Base-by-base conservation (phyloP, 192 early-diverging fungal species). In the Gigaspora rosea region DNA sequence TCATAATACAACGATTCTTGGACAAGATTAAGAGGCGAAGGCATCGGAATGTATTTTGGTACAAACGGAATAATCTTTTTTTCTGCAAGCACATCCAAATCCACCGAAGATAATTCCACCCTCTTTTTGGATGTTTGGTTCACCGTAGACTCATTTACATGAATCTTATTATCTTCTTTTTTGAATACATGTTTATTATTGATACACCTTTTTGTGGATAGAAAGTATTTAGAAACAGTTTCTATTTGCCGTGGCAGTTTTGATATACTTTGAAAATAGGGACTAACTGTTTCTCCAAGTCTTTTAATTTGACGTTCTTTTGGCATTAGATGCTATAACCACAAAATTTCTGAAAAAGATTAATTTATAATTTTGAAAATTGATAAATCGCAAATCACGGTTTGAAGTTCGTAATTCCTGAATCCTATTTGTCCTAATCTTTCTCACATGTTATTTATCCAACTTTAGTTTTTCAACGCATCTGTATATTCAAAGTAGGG, bases 1-100 rank as follows among this genome's bases (percentile, higher is more conserved):
- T 76, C 75, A 67, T 67, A 67, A 76, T 66, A 76, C 20, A 76
- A 46, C 20, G 62, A 32, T 67, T 76, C 75, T 57, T 76, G 75
- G 12, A 76, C 64, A 67, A 76, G 75, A 56, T 76, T 76, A 33
- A 36, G 52, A 18, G 75, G 75, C 36, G 75, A 76, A 49, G 36
- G 22, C 75, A 76, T 67, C 1, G 75, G 75, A 41, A 76, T 67
- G 66, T 54, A 76, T 52, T 76, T 65, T 67, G 62, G 75, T 16
- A 54, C 52, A 54, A 16, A 54, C 9, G 4, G 11, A 4, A 12
- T 4, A 12, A 54, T 12, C 18, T 54, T 54, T 54, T 54, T 54
- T 54, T 54, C 52, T 54, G 11, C 52, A 12, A 12, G 18, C 52
- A 16, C 52, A 54, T 54, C 52, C 52, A 41, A 41, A 41, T 54